Percentiles rank a stretch among this genome's conserved stretches.
Evolutionary conservation across 2,329 filamentous ascomycete species (phyloP).

Genomic region (Penicillium sp.): DNA sequence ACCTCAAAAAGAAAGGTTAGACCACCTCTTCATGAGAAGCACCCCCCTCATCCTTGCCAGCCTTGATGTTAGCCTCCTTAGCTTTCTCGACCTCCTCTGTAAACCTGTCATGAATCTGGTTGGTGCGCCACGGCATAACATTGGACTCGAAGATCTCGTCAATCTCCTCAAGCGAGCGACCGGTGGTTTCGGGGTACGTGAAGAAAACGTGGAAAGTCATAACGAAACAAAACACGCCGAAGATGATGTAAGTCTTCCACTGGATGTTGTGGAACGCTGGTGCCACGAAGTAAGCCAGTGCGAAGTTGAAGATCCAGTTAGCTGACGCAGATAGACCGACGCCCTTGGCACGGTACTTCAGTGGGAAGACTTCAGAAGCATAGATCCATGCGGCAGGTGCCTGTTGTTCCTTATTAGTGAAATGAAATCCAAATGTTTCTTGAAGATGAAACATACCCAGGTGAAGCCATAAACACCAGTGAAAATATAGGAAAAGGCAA

Average conservation of each 20-base stretch:
- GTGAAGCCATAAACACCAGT: constrained; percentile 41
- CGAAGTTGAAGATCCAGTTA: constrained; percentile 68
- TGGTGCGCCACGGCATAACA: constrained; percentile 37
- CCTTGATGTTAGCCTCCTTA: not conserved
- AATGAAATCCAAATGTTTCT: not conserved
- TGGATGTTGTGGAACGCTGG: constrained; percentile 62
- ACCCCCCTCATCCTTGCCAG: constrained; percentile 5
- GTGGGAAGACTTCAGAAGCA: constrained; percentile 66
- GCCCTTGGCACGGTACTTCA: constrained; percentile 67
- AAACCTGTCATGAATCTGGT: constrained; percentile 28
- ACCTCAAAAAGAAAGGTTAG: not conserved
- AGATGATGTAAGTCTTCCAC: constrained; percentile 73
- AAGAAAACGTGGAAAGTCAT: constrained; percentile 73
- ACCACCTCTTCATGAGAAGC: constrained; percentile 25
- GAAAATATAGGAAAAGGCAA: constrained; percentile 66
- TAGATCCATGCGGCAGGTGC: constrained; percentile 64
- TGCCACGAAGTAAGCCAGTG: constrained; percentile 59
- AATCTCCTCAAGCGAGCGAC: constrained; percentile 75
- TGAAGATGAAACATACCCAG: constrained; percentile 44
- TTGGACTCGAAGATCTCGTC: constrained; percentile 66
- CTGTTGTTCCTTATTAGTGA: constrained; percentile 28
- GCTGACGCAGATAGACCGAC: constrained; percentile 63
- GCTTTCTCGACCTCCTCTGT: constrained; percentile 30
- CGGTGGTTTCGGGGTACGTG: constrained; percentile 69
- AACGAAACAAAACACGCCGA: constrained; percentile 71